Conservation (phyloP, 2,329 filamentous ascomycete genomes). For the Tolypocladium endophyticum region DNA sequence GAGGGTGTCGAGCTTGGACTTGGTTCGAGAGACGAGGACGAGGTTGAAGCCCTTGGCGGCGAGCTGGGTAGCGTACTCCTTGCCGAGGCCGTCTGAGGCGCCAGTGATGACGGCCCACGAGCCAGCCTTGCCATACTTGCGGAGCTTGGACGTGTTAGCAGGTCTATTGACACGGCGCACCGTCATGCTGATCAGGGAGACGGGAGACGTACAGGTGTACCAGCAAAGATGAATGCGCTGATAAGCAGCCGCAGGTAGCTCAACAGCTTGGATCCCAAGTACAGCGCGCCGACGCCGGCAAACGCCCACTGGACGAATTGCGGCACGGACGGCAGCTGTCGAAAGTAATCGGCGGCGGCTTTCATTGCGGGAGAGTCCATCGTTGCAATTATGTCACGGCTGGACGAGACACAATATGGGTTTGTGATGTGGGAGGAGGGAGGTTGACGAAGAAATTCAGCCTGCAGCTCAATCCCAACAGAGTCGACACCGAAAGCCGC, state of each 20-base stretch:
- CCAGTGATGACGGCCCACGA: slow-evolving; percentile 93
- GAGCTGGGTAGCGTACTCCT: slow-evolving; percentile 87
- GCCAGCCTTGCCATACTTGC: slow-evolving; percentile 81
- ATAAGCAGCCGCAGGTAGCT: slow-evolving; percentile 52
- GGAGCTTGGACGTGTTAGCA: slow-evolving; percentile 47
- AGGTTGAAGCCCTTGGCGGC: slow-evolving; percentile 90
- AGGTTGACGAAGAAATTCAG: not conserved
- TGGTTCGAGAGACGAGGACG: slow-evolving; percentile 89
- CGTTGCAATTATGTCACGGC: not conserved
- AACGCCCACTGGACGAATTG: slow-evolving; percentile 34
- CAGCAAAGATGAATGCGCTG: slow-evolving; percentile 57
- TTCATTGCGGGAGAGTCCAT: slow-evolving; percentile 14
- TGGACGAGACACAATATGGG: not conserved
- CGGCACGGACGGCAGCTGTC: slow-evolving; percentile 24
- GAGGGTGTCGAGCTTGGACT: slow-evolving; percentile 75
- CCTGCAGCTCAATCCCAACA: not conserved
- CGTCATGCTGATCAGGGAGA: not conserved
- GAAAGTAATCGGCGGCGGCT: slow-evolving; percentile 12
- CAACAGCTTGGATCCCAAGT: slow-evolving; percentile 43
- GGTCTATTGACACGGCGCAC: not conserved
- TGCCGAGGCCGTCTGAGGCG: slow-evolving; percentile 91
- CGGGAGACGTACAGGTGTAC: slow-evolving; percentile 43
- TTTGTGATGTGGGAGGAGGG: not conserved
- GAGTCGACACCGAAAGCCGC: not conserved
- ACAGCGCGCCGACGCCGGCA: slow-evolving; percentile 47